Base-by-base conservation (phyloP, 108 stramenopile genomes). In the Chaetoceros tenuissimus region DNA sequence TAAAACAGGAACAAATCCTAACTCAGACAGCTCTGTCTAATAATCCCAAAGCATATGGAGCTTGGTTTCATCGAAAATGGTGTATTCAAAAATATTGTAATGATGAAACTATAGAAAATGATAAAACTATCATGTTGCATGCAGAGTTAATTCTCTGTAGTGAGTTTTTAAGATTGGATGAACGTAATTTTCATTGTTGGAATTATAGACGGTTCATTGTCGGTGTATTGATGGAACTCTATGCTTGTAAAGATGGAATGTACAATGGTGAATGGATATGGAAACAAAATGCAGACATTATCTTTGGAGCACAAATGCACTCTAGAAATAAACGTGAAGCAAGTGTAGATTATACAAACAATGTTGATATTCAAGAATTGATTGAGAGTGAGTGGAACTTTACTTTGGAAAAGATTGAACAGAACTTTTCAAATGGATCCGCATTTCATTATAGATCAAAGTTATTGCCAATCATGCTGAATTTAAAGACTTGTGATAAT, bases 51-150 rank as follows among this genome's bases (percentile, higher is more conserved):
- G 84, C 92, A 21, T 98, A 99, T 75, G 78, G 81, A 13, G 75
- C 94, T 1, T 99, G 98, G 98, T 94, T 94, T 74, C 98, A 99
- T 78, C 94, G 97, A 24, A 89, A 91, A 71, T 99, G 98, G 98
- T 72, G 81, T 23, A 52, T 98, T 24, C 72, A 73, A 22, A 67
- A 63, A 20, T 50, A 74, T 17, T 40, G 46, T 49, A 63, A 59
- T 24, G 24, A 26, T 20, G 7, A n/a, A n/a, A 27, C 44, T 22
- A 3, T 53, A 29, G 52, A 57, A 31, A n/a, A n/a, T n/a, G n/a
- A n/a, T n/a, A n/a, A n/a, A n/a, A n/a, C n/a, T n/a, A n/a, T n/a
- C n/a, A 56, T 77, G 23, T 57, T 85, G 29, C 46, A 67, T 31
- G 48, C 57, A 7, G 97, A 98, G 56, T 59, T 98, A 20, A 68